Base-by-base conservation (phyloP, 805 yeast species). In the Alloascoidea hylecoeti region DNA sequence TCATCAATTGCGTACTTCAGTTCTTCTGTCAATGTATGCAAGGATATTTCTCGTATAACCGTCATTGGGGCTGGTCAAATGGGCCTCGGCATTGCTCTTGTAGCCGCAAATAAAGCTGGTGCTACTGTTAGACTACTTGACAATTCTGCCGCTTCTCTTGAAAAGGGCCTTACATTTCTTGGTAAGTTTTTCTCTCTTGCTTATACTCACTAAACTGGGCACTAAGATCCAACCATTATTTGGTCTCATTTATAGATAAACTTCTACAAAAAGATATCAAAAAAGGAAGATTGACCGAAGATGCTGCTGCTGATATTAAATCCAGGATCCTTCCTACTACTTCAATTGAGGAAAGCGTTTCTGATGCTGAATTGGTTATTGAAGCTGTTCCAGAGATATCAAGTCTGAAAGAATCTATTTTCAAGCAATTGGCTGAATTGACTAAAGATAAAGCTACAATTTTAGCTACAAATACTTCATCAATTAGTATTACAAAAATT, bases 61-160 rank as follows among this genome's bases (percentile, higher is more conserved):
- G 65, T 60, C 12, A 50, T 62, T 33, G 67, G 67, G 17, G 60
- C 65, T 2, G 67, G 67, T 40, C 67, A 63, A 44, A 62, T 62
- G 67, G 65, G 67, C 18, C 55, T 57, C 0, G 67, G 67, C 12
- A 62, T 62, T 34, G 68, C 67, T 28, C 52, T 57, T 28, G 65
- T 58, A 2, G 64, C 67, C 3, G 58, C 65, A 32, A 51, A 57
- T 13, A 53, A 52, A 37, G 62, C 63, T 33, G 51, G 54, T 18
- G 48, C 57, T 12, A 49, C 54, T 15, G 66, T 62, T 12, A 46
- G 49, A 17, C 42, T 62, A 23, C 42, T 59, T 17, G 67, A 62
- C 45, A 48, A 40, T 36, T 51, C 57, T 30, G 48, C 48, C 38
- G 45, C 36, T 16, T 49, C 63, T 15, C 46, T 62, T 17, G 49